Base-by-base conservation (phyloP, 805 yeast species). In the Sporopachydermia lactativora region DNA sequence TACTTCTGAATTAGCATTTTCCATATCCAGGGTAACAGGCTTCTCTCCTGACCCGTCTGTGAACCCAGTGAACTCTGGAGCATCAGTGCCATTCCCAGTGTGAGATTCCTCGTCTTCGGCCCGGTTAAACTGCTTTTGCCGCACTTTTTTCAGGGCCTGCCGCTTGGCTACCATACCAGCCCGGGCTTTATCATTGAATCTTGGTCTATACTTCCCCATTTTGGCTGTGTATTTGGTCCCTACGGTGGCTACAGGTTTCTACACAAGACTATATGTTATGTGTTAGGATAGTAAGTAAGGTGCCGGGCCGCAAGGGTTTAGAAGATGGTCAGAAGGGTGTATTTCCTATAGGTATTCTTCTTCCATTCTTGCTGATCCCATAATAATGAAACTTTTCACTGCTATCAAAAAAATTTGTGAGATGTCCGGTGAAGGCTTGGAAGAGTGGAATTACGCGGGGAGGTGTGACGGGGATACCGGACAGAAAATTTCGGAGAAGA, bases 111-210 rank as follows among this genome's bases (percentile, higher is more conserved):
- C 70, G 3, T 66, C 71, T 6, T 61, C 49, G 37, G 70, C 70
- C 34, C 80, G 61, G 18, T 61, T 52, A 54, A 79, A 77, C 49
- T 80, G 84, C 52, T 79, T 80, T 50, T 81, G 81, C 41, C 94
- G 65, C 17, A 74, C 81, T 39, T 61, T 60, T 47, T 75, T 77
- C 50, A 84, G 62, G 39, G 77, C 77, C 19, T 78, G 75, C 55
- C 79, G 82, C 65, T 79, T 83, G 18, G 85, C 77, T 51, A 84
- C 77, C 70, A 81, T 80, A 15, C 95, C 94, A 2, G 84, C 55
- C 24, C 94, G 75, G 42, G 92, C 95, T 62, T 81, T 81, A 56
- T 80, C 94, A 55, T 84, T 84, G 64, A 77, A 81, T 45, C 95
- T 60, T 58, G 73, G 72, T 49, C 92, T 70, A 55, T 82, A 83